phyloP scores from a whole-genome alignment of 495 filamentous ascomycete genomes.

The Penicillium dipodomyicola region DNA sequence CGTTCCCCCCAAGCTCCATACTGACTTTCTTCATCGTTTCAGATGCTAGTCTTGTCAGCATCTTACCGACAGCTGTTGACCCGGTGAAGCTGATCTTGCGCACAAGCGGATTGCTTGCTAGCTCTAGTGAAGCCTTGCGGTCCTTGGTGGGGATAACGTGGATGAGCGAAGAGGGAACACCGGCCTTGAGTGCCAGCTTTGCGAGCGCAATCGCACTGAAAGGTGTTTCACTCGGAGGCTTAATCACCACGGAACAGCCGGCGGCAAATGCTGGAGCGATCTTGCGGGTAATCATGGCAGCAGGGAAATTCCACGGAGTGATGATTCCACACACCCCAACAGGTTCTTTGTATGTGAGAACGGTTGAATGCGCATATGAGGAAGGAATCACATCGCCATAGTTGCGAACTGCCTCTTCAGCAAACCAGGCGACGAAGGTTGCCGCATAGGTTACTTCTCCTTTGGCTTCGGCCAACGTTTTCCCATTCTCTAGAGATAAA shows the following conservation, averaged over 20 bases:
- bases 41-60: conserved; percentile 45
- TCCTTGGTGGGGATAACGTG: conserved; percentile 28
- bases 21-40: conserved; percentile 73
- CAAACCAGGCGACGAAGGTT: conserved; percentile 65
- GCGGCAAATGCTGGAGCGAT: conserved; percentile 57
- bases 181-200: conserved; percentile 49
- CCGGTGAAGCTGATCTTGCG: conserved; percentile 54
- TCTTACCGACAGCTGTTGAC: conserved; percentile 29
- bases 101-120: conserved; percentile 21
- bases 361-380: conserved; percentile 43
- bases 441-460: conserved; percentile 62
- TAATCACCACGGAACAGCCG: conserved; percentile 49
- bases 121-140: conserved; percentile 27
- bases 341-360: conserved; percentile 35
- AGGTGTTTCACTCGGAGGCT: conserved; percentile 51
- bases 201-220: conserved; percentile 44
- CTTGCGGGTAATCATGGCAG: conserved; percentile 47
- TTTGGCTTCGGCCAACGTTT: conserved; percentile 60
- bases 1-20: conserved; percentile 88
- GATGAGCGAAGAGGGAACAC: conserved; percentile 16
- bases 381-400: conserved; percentile 68
- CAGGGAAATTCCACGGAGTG: conserved; percentile 70
- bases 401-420: conserved; percentile 58
- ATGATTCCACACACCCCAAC: conserved; percentile 40
- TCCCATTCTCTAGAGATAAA: conserved; percentile 54